Evolutionary conservation across 352 stramenopile species (phyloP).

Genomic region (Phytopythium montanum): DNA sequence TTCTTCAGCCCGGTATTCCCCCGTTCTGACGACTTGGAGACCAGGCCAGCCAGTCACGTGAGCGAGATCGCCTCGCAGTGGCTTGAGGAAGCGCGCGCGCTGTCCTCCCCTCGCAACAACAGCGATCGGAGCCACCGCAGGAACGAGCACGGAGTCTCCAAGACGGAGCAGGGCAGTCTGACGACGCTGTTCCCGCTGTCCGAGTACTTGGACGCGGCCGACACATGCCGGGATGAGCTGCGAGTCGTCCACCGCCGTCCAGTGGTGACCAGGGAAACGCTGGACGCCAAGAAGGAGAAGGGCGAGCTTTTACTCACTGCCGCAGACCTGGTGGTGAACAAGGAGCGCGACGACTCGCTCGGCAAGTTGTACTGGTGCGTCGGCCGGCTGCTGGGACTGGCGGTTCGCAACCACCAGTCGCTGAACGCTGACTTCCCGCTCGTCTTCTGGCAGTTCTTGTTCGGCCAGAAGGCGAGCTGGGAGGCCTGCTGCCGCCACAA

Average conservation of each 20-base stretch:
- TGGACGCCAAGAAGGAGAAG: constrained; percentile 32
- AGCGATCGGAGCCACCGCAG: constrained; percentile 5
- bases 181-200: constrained; percentile 56
- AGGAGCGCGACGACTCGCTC: constrained; percentile 28
- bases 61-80: constrained; percentile 58
- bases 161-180: constrained; percentile 3
- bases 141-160: not conserved
- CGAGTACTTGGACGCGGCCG: constrained; percentile 21
- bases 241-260: constrained; percentile 26
- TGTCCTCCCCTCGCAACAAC: constrained; percentile 15
- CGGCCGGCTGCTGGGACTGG: constrained; percentile 57
- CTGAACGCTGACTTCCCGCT: constrained; percentile 53
- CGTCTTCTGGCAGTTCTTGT: constrained; percentile 71
- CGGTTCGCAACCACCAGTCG: constrained; percentile 68
- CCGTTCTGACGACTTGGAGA: not conserved
- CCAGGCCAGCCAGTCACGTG: constrained; percentile 21
- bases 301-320: constrained; percentile 26
- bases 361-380: constrained; percentile 63
- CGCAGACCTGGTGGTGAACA: constrained; percentile 40
- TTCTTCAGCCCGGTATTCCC: constrained; percentile 41
- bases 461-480: constrained; percentile 41
- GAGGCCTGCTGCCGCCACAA: constrained; percentile 57
- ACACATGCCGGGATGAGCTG: constrained; percentile 27
- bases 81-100: constrained; percentile 48
- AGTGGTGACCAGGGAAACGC: constrained; percentile 25